phyloP scores from a whole-genome alignment of 345 rosid genomes.

The Melaleuca quinquenervia region DNA sequence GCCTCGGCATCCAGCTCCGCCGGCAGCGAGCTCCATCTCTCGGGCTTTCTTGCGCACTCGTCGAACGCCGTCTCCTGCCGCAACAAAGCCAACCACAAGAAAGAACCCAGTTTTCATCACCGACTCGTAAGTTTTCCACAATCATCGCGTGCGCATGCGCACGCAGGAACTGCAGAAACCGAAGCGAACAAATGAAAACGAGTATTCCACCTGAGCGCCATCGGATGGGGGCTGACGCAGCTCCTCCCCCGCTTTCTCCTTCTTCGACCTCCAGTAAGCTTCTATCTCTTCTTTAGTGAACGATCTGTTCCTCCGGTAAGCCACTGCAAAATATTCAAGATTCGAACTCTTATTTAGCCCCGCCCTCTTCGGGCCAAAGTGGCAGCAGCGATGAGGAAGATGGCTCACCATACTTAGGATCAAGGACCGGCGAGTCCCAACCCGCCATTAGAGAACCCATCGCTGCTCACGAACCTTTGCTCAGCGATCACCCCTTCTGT shows the following conservation, averaged over 20 bases:
- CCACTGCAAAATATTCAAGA: conserved; percentile 19
- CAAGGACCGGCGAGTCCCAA: conserved; percentile 60
- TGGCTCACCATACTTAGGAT: conserved; percentile 32
- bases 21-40: conserved; percentile 34
- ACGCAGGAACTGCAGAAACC: neutral
- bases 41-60: neutral
- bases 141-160: neutral
- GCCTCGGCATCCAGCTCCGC: conserved; percentile 9
- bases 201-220: neutral
- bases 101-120: neutral
- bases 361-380: neutral
- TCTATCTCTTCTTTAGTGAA: conserved; percentile 67
- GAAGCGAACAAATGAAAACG: neutral
- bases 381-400: neutral
- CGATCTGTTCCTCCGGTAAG: conserved; percentile 45
- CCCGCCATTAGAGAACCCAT: conserved; percentile 99
- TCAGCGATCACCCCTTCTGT: neutral
- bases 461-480: neutral
- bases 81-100: neutral
- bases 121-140: neutral
- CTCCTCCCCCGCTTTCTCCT: conserved; percentile 51
- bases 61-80: neutral
- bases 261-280: conserved; percentile 60
- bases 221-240: conserved; percentile 26
- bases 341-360: neutral